Evolutionary conservation across 805 yeast species (phyloP).

Genomic region (Nakazawaea pomicola): DNA sequence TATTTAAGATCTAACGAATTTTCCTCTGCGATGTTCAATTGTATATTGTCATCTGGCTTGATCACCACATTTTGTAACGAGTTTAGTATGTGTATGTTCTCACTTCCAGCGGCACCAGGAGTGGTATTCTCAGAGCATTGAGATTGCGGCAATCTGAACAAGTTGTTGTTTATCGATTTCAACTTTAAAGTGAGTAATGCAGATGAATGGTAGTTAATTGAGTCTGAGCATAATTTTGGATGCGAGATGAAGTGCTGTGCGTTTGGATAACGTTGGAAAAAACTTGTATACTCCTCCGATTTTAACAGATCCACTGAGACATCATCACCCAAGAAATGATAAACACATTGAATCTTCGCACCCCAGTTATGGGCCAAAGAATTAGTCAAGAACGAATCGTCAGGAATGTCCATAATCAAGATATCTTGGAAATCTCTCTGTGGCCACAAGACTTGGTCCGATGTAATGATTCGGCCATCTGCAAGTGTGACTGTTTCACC

Average conservation of each 20-base stretch:
- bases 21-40: background rate
- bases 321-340: constrained; percentile 70
- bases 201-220: constrained; percentile 52
- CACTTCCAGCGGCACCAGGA: too few species aligned
- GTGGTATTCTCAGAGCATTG: too few species aligned
- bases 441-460: constrained; percentile 71
- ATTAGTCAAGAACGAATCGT: constrained; percentile 34
- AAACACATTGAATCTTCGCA: constrained; percentile 47
- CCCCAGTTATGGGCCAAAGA: constrained; percentile 25
- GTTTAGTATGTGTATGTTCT: constrained; percentile 22
- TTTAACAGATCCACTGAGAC: constrained; percentile 37
- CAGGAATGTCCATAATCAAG: constrained; percentile 72
- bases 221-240: constrained; percentile 54
- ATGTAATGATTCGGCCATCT: constrained; percentile 52
- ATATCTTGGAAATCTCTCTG: constrained; percentile 54
- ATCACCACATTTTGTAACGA: constrained; percentile 24
- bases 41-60: constrained; percentile 15
- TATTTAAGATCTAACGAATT: constrained; percentile 11
- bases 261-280: constrained; percentile 49
- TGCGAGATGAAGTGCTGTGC: constrained; percentile 73
- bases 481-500: constrained; percentile 55
- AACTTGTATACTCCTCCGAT: constrained; percentile 33
- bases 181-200: constrained; percentile 51
- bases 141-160: constrained; percentile 36
- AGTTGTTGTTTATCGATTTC: constrained; percentile 42